These are phyloP conservation scores for Colletotrichum sp. DNA, from an alignment of 2,329 filamentous ascomycete species.

Conservation along the genomic window DNA sequence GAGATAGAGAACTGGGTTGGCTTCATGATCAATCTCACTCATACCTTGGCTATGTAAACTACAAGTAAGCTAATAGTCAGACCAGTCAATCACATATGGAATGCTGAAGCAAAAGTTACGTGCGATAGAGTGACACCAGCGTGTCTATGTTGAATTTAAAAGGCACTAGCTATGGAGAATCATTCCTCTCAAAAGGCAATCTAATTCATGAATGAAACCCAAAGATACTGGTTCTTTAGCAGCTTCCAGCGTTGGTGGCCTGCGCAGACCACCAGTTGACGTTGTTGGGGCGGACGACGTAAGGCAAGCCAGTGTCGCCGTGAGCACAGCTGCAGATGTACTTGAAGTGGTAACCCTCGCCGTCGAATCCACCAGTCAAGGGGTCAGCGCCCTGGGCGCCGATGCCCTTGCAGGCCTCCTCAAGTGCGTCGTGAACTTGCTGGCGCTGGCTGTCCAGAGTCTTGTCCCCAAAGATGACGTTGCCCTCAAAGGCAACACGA, in stretches of 20 bases:
- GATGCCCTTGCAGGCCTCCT: neutral
- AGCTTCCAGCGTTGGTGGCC: neutral
- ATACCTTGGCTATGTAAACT: no score
- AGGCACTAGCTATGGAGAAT: neutral
- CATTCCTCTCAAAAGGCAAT: neutral
- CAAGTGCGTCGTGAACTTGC: neutral
- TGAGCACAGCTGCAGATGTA: neutral
- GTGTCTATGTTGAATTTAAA: neutral
- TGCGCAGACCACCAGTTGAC: neutral
- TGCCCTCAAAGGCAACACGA: neutral
- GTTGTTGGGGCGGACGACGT: neutral
- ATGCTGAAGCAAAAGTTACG: no score
- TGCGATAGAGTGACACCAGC: no score
- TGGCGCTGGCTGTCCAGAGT: neutral
- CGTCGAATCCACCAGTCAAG: neutral
- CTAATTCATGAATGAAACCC: neutral
- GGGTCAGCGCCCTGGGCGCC: neutral
- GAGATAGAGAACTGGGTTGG: no score
- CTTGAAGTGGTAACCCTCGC: neutral
- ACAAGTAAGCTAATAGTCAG: no score
- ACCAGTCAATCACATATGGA: no score
- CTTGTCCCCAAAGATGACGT: neutral
- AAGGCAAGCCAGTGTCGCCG: neutral
- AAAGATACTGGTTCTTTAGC: neutral
- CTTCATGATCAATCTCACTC: no score